Percentiles rank a stretch among this genome's conserved stretches.
phyloP scores from a whole-genome alignment of 108 stramenopile species.

The Cafeteria roenbergensis region DNA sequence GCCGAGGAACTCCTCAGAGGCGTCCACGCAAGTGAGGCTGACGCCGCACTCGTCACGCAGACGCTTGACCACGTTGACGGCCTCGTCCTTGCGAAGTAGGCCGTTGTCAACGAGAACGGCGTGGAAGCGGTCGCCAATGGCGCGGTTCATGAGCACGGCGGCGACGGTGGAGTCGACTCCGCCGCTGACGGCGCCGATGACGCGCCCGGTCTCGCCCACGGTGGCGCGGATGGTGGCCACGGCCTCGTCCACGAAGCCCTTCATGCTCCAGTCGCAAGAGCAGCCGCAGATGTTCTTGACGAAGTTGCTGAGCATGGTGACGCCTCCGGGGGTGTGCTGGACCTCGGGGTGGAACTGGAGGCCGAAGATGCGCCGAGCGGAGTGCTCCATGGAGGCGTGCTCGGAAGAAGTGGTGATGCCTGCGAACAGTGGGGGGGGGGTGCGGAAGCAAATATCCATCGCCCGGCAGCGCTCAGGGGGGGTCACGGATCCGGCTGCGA shows the following conservation, averaged over 20 bases:
- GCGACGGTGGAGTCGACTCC: slow-evolving; percentile 97
- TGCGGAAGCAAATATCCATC: too few species aligned
- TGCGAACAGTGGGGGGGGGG: too few species aligned
- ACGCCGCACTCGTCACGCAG: slow-evolving; percentile 77
- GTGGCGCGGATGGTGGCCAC: slow-evolving; percentile 64
- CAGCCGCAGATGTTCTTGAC: slow-evolving; percentile 68
- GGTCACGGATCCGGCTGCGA: too few species aligned
- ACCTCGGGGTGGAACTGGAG: slow-evolving; percentile 98
- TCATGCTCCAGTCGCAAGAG: slow-evolving; percentile 85
- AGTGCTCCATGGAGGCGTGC: slow-evolving; percentile 76
- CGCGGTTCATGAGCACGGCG: slow-evolving; percentile 81
- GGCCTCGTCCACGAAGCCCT: slow-evolving; percentile 83
- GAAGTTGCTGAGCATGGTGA: slow-evolving; percentile 69
- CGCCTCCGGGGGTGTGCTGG: slow-evolving; percentile 75
- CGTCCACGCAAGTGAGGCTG: slow-evolving; percentile 80
- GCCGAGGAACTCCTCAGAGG: slow-evolving; percentile 72
- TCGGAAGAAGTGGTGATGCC: slow-evolving; percentile 73
- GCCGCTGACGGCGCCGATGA: slow-evolving; percentile 96
- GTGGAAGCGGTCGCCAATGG: slow-evolving; percentile 90
- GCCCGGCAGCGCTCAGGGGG: too few species aligned
- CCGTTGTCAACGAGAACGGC: slow-evolving; percentile 96
- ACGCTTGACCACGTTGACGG: slow-evolving; percentile 59
- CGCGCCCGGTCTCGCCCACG: slow-evolving; percentile 75
- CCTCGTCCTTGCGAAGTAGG: slow-evolving; percentile 85
- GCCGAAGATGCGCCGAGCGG: slow-evolving; percentile 67